These are phyloP conservation scores for Salix dunnii DNA, from an alignment of 345 rosid species.

Conservation along the genomic window DNA sequence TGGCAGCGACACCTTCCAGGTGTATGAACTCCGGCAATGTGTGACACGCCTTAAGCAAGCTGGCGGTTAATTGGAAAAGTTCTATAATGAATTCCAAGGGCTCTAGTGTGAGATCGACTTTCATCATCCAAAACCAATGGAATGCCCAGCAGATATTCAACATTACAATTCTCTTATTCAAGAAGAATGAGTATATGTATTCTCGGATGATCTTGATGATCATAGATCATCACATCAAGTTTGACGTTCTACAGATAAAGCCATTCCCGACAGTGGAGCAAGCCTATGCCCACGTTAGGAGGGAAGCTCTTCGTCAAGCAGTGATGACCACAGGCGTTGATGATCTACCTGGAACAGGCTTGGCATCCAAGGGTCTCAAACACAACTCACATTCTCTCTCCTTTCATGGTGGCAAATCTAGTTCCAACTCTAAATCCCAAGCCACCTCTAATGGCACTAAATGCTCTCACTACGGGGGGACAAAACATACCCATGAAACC, in stretches of 20 bases:
- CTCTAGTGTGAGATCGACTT: slow-evolving; percentile 4
- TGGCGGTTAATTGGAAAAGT: background rate
- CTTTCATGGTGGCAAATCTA: background rate
- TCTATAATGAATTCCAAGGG: background rate
- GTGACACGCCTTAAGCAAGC: background rate
- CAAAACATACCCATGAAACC: background rate
- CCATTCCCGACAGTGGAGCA: background rate
- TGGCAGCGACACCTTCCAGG: no score
- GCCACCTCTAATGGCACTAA: background rate
- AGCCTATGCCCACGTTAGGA: slow-evolving; percentile 1
- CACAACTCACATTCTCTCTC: background rate
- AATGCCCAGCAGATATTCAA: background rate
- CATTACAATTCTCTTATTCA: background rate
- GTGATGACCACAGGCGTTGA: background rate
- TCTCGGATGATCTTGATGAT: slow-evolving; percentile 1
- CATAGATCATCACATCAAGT: background rate
- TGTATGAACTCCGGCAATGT: background rate
- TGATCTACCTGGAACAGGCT: background rate
- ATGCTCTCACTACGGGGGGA: background rate
- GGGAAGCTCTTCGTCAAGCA: background rate
- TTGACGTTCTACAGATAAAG: background rate
- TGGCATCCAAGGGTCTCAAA: background rate
- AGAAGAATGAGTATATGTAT: background rate
- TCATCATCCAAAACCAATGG: background rate
- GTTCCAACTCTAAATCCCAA: background rate